Evolutionary conservation across 2,329 filamentous ascomycete species (phyloP), one percentile per base, ranked within the genome.

Genomic region (Aspergillus sp.): DNA sequence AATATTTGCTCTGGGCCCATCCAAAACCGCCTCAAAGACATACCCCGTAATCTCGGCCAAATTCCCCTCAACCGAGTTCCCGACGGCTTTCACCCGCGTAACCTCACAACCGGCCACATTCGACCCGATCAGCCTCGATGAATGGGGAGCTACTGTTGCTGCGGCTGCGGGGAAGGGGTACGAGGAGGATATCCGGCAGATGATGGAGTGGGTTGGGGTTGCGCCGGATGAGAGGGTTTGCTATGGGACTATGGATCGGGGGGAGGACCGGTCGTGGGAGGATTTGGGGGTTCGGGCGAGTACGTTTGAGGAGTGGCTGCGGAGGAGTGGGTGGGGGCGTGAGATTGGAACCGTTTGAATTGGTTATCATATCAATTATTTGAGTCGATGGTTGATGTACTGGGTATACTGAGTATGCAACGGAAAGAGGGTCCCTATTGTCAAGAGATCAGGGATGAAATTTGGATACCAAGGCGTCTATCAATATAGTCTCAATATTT

Each of bases 121-220:
- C 33, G 47, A 50, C 17, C 47, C 47, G 9, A 25, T 39, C 4
- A 15, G 33, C 1, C 33, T 35, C 2, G 33, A 39, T 33, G 47
- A 50, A 25, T 50, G 37, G 33, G 47, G 11, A 0, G 35, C 23
- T 5, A 12, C 39, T 17, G 23, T 35, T 9, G 47, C 11, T 15
- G 33, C 33, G 3, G 5, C 4, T 12, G 43, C 25, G 3, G 43
- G 43, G 19, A 19, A 39, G 11, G 64, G 51, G 7, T 66, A 55
- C 46, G 44, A 56, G 41, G 31, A 53, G 44, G 64, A 66, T 52
- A 55, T 55, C 35, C 55, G 25, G 33, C 52, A 66, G 48, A 66
- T 66, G 64, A 66, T 66, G 64, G 46, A 65, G 54, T 64, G 64
- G 64, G 50, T 56, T 56, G 53, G 57, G 17, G 51, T 58, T 39